Evolutionary conservation across 2,329 filamentous ascomycete species (phyloP), one percentile per base, ranked within the genome.

Genomic region (Fusarium multiceps): DNA sequence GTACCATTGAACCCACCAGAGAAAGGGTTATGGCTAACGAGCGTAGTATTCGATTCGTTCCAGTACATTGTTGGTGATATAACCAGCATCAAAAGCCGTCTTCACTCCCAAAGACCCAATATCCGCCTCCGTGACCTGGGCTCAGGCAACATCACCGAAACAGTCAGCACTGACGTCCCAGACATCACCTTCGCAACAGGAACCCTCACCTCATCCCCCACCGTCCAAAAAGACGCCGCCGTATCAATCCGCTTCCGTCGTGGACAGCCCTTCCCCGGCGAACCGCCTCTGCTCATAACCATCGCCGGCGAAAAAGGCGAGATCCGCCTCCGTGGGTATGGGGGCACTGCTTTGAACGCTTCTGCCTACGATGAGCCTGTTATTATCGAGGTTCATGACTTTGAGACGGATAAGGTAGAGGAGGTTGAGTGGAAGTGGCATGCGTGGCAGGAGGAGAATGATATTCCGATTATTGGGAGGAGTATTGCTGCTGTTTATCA

Each of bases 401-500:
- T 83, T 30, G 82, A 78, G 27, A 83, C 78, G 1, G 82, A 83
- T 30, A 68, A 81, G 20, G 78, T 86, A 2, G 80, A 84, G 14
- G 68, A 79, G 5, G 74, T 87, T 0, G 69, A 79, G 1, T 83
- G 82, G 78, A 75, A 79, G 10, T 88, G 83, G 79, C 76, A 79
- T 16, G 81, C 82, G 5, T 85, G 82, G 77, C 84, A 84, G 72
- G 78, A 82, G 13, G 80, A 82, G 13, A 42, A 42, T 16, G n/a
- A 53, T 4, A 63, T 88, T 20, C 82, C 85, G 0, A 37, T 81
- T 2, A 70, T 78, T 5, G 82, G 81, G 2, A 80, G 85, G 55
- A 85, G 83, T 67, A 84, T 90, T 28, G 88, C 82, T 0, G 81
- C 81, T 21, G 70, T 89, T 1, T 90, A 90, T 76, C 88, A 91